Base-by-base conservation (phyloP, 176 grass and related monocot species). In the Stipa capillata region DNA sequence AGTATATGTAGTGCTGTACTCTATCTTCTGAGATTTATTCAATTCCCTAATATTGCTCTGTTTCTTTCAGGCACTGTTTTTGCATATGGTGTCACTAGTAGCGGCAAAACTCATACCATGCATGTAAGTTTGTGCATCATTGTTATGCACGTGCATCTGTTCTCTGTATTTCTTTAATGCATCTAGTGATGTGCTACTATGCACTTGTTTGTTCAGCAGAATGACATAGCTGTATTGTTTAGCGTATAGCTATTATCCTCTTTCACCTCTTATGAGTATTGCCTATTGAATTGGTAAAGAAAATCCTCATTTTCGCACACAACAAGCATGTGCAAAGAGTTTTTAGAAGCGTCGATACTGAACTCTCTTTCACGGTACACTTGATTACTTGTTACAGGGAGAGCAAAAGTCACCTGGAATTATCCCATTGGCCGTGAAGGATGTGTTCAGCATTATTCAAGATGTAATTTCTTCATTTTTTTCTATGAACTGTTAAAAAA, bases 391-490 rank as follows among this genome's bases (percentile, higher is more conserved):
- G 16, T 83, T 90, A 20, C 41, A 97, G 95, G 95, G 95, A 42
- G 95, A 98, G 40, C 95, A 98, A 80, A 98, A 98, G 51, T 98
- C 95, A 53, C 95, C 95, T 85, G 95, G 95, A 80, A 98, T 94
- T 35, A 98, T 97, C 79, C 95, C 95, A 33, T 74, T 94, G 85
- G 95, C 95, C 13, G 92, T 98, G 83, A 98, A 98, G 77, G 92
- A 98, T 87, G 95, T 98, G 32, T 98, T 98, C 83, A 94, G 95
- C 77, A 98, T 98, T 87, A 98, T 98, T 83, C 95, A 98, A 94
- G 92, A 98, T 79, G 95, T 98, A 87, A 89, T 61, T 34, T 77
- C 4, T 77, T 79, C 25, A 65, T 81, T 71, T 43, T 21, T 76
- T 39, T 82, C 1, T 77, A 28, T 49, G 20, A 25, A 60, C 18